These are phyloP conservation scores for Ceratobasidium sp. DNA, from an alignment of 1,284 basidiomycete genomes.

Conservation along the genomic window DNA sequence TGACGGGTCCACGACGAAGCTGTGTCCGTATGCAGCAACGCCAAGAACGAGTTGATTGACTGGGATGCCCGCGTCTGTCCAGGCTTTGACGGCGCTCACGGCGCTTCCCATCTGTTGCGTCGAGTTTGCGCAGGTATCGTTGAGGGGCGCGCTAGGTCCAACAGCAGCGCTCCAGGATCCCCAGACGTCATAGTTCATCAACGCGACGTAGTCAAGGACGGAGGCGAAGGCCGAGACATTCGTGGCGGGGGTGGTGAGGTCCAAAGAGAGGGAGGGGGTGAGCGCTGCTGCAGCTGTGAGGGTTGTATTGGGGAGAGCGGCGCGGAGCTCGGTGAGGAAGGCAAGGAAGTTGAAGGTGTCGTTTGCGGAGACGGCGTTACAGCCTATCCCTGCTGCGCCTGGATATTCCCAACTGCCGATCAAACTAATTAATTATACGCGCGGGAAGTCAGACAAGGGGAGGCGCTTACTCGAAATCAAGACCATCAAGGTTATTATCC, in stretches of 20 bases:
- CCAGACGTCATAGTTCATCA: slow-evolving; percentile 69
- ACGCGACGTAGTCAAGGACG: slow-evolving; percentile 64
- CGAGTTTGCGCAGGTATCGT: slow-evolving; percentile 59
- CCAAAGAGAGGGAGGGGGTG: slow-evolving; percentile 60
- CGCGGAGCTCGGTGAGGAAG: slow-evolving; percentile 61
- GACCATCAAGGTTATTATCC: slow-evolving; percentile 62
- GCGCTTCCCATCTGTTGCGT: slow-evolving; percentile 47
- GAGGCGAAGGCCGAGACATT: slow-evolving; percentile 63
- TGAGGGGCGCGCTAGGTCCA: slow-evolving; percentile 65
- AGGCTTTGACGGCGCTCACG: slow-evolving; percentile 59
- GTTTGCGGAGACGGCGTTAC: slow-evolving; percentile 57
- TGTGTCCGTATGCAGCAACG: slow-evolving; percentile 57
- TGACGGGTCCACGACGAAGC: slow-evolving; percentile 7
- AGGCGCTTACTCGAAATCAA: slow-evolving; percentile 57
- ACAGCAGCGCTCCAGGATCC: slow-evolving; percentile 58
- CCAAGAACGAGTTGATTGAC: slow-evolving; percentile 65
- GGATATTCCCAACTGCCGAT: slow-evolving; percentile 65
- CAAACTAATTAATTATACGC: background rate
- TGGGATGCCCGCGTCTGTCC: slow-evolving; percentile 64
- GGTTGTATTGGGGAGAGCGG: slow-evolving; percentile 58
- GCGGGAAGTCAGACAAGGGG: background rate
- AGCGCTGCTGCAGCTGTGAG: slow-evolving; percentile 64
- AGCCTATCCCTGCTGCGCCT: slow-evolving; percentile 57
- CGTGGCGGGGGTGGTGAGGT: slow-evolving; percentile 57
- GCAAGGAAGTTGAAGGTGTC: slow-evolving; percentile 62